Base-by-base conservation (phyloP, 2,329 filamentous ascomycete genomes). In the Fusarium multiceps region DNA sequence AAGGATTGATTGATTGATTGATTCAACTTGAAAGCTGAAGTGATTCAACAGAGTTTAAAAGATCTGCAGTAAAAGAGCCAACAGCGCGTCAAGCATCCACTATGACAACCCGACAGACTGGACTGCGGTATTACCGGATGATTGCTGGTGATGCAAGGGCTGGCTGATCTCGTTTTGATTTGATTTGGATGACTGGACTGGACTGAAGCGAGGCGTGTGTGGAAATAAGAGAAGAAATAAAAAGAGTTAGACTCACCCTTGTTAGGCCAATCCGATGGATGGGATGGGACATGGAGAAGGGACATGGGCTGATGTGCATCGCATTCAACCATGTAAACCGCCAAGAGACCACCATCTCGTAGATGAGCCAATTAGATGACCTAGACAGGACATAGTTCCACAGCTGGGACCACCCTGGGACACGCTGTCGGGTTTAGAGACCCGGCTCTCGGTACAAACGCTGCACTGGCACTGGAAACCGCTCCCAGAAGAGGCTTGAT, bases 371-470 rank as follows among this genome's bases (percentile, higher is more conserved):
- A 71, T 70, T 42, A 21, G 20, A 18, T 20, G 21, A 21, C 7
- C n/a, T 23, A 13, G n/a, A 42, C 55, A 48, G 61, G 40, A 56
- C 58, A 56, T 50, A 40, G 72, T 37, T 55, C 72, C 66, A 47
- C 51, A 50, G 56, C 72, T 59, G 60, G 67, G 55, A 40, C 59
- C 62, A 73, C 58, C 69, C 72, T 68, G 40, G 54, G 69, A 64
- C 61, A 68, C 46, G 50, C 58, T 72, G 66, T 69, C 60, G 57
- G 60, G 63, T 72, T 63, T 57, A 63, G 63, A 71, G 60, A 64
- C 68, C 72, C 68, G 66, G 68, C 72, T 74, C 72, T 74, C 72
- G 72, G 72, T 72, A 63, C 55, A 41, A 51, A 41, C 23, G n/a
- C 49, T 51, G 34, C 23, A 51, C 34, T 43, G 41, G 41, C 34